These are phyloP conservation scores for Fusarium subtropicale DNA, from an alignment of 2,329 filamentous ascomycete species.

Conservation along the genomic window DNA sequence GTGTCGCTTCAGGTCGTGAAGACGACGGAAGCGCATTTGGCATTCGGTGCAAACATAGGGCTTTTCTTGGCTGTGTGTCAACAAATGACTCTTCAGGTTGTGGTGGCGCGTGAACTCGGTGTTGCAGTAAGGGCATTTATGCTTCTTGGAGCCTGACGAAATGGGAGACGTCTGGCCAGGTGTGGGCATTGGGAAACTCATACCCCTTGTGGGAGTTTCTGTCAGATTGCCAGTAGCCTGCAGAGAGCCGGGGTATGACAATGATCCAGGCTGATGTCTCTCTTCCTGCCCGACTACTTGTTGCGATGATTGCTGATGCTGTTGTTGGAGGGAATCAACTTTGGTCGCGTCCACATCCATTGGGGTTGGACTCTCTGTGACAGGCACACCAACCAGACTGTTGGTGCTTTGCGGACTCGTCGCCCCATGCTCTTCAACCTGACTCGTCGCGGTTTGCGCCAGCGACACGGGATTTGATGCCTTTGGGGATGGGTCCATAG, in stretches of 20 bases:
- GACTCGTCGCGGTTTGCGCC: conserved; percentile 50
- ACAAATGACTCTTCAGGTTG: conserved; percentile 95
- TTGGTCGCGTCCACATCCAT: conserved; percentile 64
- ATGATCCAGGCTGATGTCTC: conserved; percentile 60
- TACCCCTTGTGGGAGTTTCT: conserved; percentile 61
- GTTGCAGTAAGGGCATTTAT: conserved; percentile 96
- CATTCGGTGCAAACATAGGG: conserved; percentile 96
- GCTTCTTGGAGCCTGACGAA: conserved; percentile 77
- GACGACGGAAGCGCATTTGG: conserved; percentile 87
- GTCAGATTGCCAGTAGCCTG: conserved; percentile 57
- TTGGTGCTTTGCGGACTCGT: conserved; percentile 59
- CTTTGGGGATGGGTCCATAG: conserved; percentile 57
- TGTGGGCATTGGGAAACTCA: conserved; percentile 68
- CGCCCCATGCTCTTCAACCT: conserved; percentile 55
- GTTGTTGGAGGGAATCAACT: conserved; percentile 30
- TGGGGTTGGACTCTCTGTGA: conserved; percentile 63
- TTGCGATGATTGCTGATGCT: conserved; percentile 52
- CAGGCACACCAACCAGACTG: conserved; percentile 57
- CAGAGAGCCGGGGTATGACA: conserved; percentile 67
- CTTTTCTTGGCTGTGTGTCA: conserved; percentile 98
- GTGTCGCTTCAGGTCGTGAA: conserved; percentile 96
- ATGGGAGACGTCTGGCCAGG: conserved; percentile 65
- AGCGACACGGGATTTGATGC: conserved; percentile 51
- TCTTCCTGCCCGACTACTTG: conserved; percentile 63
- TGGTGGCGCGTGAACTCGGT: conserved; percentile 98